Base-by-base conservation (phyloP, 2,329 filamentous ascomycete genomes). In the Ophiostoma populinum region DNA sequence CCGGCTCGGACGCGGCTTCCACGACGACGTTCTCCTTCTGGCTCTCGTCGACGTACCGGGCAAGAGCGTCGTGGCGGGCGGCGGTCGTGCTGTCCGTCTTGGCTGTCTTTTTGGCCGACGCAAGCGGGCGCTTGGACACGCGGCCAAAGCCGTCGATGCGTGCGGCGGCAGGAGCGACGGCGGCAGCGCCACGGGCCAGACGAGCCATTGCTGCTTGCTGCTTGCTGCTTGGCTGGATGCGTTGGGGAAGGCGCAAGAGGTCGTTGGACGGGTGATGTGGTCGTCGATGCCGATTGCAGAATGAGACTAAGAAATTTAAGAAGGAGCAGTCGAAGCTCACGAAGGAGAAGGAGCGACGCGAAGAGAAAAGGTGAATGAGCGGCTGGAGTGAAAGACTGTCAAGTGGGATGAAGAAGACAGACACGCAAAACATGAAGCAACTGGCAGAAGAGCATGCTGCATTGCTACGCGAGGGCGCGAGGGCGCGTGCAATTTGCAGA, bases 41-140 rank as follows among this genome's bases (percentile, higher is more conserved):
- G 17, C 27, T n/a, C 27, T 40, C 32, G 8, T 62, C 59, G 22
- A 53, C 44, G 21, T 44, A 41, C 32, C 50, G 47, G 32, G 49
- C 35, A 26, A 28, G 19, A 6, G 35, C 32, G 6, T 17, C 38
- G 18, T 32, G 24, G 13, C 35, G 35, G 12, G 25, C 17, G 4
- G 31, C 15, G 10, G 33, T 43, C 13, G 37, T 15, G 31, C 51
- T 53, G 34, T 42, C 45, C 9, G 43, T 37, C 13, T 24, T 11
- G 1, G 30, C 28, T 4, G 37, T 10, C 29, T 44, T 39, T 29
- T 43, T 40, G 16, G 13, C 24, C 6, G 37, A 37, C 32, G 42
- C 38, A 41, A 40, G 27, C 10, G 36, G 35, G 28, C 45, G 40
- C 37, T 47, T 48, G 18, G 44, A 45, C 3, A 47, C 35, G 26